Evolutionary conservation across 2,329 filamentous ascomycete species (phyloP).

Genomic region (Diplodia corticola): DNA sequence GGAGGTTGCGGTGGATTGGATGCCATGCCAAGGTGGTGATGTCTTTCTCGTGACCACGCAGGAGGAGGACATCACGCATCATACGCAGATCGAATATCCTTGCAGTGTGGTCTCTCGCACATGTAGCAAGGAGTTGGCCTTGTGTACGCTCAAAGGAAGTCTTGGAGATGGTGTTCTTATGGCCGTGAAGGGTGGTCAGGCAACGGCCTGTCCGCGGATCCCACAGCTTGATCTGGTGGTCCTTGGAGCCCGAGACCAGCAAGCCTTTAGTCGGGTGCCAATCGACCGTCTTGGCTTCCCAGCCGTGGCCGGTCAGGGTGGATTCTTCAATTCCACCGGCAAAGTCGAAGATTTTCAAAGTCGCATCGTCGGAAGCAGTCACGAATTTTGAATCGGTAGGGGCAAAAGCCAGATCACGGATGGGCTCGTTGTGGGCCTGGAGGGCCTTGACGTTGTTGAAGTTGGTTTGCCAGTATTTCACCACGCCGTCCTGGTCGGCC

Average conservation of each 20-base stretch:
- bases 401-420: slow-evolving; percentile 88
- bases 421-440: slow-evolving; percentile 83
- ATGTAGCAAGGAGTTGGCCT: slow-evolving; percentile 84
- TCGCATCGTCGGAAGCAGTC: slow-evolving; percentile 90
- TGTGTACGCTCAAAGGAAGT: slow-evolving; percentile 85
- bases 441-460: slow-evolving; percentile 99
- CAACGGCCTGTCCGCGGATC: slow-evolving; percentile 90
- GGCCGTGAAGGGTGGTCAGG: slow-evolving; percentile 89
- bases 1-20: slow-evolving; percentile 82
- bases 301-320: slow-evolving; percentile 87
- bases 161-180: slow-evolving; percentile 96
- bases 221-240: slow-evolving; percentile 97
- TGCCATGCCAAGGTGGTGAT: slow-evolving; percentile 93
- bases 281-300: slow-evolving; percentile 96
- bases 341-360: slow-evolving; percentile 95
- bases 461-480: slow-evolving; percentile 99
- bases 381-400: slow-evolving; percentile 95
- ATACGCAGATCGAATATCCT: slow-evolving; percentile 93
- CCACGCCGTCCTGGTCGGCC: slow-evolving; percentile 87
- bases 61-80: slow-evolving; percentile 95
- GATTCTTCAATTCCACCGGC: slow-evolving; percentile 80
- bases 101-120: slow-evolving; percentile 88
- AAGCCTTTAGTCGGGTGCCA: slow-evolving; percentile 97
- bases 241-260: slow-evolving; percentile 93
- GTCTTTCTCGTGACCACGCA: slow-evolving; percentile 95